A percentile compares a stretch with the other conserved stretches of the same genome.
Evolutionary conservation across 2,329 filamentous ascomycete species (phyloP).

Genomic region (Sclerotinia minor): DNA sequence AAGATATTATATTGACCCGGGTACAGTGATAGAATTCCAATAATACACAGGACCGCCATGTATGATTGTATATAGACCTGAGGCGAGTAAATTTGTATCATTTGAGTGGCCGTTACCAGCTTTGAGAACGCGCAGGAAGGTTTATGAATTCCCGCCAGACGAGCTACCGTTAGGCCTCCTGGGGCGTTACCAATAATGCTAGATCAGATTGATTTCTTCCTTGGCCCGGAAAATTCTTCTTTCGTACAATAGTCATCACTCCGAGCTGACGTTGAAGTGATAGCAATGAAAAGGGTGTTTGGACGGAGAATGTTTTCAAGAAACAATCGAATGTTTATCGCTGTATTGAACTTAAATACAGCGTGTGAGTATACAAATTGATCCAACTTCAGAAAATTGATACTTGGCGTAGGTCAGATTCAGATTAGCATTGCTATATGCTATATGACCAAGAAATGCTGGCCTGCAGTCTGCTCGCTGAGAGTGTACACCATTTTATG

Average conservation of each 20-base stretch:
- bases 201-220: background rate
- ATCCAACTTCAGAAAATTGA: background rate
- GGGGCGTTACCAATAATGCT: slow-evolving; percentile 12
- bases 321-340: background rate
- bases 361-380: background rate
- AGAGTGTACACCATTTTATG: background rate
- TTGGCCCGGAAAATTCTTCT: background rate
- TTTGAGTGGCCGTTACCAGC: slow-evolving; percentile 25
- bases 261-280: background rate
- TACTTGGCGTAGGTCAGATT: background rate
- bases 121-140: slow-evolving; percentile 28
- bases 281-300: slow-evolving; percentile 2
- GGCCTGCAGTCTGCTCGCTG: background rate
- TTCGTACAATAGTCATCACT: slow-evolving; percentile 9
- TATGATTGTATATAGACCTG: background rate
- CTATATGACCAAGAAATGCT: background rate
- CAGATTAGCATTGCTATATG: background rate
- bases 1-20: slow-evolving; percentile 9
- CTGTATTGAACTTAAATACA: background rate
- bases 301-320: background rate
- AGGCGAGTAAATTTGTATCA: slow-evolving; percentile 14
- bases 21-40: slow-evolving; percentile 27
- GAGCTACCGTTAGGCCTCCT: slow-evolving; percentile 24
- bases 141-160: slow-evolving; percentile 24
- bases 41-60: slow-evolving; percentile 33